Percentiles rank a stretch among this genome's conserved stretches.
These are phyloP conservation scores for Amoebophrya sp. DNA, from an alignment of 169 alveolate genomes.

Conservation along the genomic window DNA sequence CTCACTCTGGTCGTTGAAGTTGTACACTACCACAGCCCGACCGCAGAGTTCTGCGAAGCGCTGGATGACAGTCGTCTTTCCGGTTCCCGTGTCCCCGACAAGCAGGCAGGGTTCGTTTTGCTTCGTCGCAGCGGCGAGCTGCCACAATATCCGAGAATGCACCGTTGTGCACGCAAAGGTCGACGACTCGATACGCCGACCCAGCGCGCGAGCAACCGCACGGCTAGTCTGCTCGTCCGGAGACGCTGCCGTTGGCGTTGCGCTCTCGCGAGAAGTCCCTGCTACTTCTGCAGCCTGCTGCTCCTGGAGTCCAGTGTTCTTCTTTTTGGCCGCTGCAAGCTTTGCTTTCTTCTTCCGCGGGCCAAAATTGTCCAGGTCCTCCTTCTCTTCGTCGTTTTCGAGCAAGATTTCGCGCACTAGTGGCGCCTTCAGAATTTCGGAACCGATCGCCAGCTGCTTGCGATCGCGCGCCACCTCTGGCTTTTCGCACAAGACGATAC, in stretches of 20 bases:
- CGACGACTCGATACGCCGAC: slow-evolving; percentile 9
- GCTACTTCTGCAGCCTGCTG: no score
- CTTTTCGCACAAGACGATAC: not conserved
- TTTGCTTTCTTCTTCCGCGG: not conserved
- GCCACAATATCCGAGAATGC: slow-evolving; percentile 61
- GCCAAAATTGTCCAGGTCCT: not conserved
- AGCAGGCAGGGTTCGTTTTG: slow-evolving; percentile 85
- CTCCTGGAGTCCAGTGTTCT: not conserved
- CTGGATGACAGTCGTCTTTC: slow-evolving; percentile 91
- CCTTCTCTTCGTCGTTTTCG: not conserved
- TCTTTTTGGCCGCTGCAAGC: not conserved
- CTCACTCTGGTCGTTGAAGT: slow-evolving; percentile 80
- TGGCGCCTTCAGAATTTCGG: not conserved
- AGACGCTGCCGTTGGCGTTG: slow-evolving; percentile 10
- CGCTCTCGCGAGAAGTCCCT: no score
- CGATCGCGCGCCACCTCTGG: not conserved
- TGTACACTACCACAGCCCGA: slow-evolving; percentile 73
- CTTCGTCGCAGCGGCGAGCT: slow-evolving; percentile 50
- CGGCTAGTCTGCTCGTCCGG: slow-evolving; percentile 16
- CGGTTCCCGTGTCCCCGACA: slow-evolving; percentile 99
- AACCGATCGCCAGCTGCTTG: not conserved
- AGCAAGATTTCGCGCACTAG: not conserved
- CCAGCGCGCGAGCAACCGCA: slow-evolving; percentile 4
- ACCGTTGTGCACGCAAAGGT: slow-evolving; percentile 34
- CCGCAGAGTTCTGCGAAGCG: slow-evolving; percentile 64